phyloP scores from a whole-genome alignment of 139 green algal genomes.

The Coelastrella sp. region DNA sequence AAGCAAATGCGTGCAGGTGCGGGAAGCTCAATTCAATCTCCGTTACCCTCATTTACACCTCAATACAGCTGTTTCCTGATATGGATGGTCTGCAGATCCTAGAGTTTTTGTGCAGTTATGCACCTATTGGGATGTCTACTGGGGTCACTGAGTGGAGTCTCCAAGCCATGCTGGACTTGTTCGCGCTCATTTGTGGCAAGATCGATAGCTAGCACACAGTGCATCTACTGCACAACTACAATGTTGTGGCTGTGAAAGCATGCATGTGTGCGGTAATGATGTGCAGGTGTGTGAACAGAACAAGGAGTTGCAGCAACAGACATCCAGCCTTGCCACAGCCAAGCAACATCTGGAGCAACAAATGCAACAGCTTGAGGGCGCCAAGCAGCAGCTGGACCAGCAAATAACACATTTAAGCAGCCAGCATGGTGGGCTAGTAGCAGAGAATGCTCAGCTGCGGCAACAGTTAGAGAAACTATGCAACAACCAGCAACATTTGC shows the following conservation, averaged over 20 bases:
- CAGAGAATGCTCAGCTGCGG: neutral
- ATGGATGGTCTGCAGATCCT: neutral
- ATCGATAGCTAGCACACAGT: neutral
- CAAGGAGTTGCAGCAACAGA: neutral
- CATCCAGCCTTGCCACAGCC: neutral
- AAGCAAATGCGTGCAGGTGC: slow-evolving; percentile 3
- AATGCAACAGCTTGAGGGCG: neutral
- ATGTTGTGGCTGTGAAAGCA: neutral
- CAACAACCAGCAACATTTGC: slow-evolving; percentile 19
- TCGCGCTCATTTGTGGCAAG: too few species aligned
- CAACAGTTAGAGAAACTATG: neutral
- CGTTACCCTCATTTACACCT: neutral
- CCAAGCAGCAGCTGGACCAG: slow-evolving; percentile 18
- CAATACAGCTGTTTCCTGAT: neutral
- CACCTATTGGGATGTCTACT: too few species aligned
- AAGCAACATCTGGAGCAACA: slow-evolving; percentile 40
- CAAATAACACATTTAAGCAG: neutral
- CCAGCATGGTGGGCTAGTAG: neutral
- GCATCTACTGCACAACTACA: neutral
- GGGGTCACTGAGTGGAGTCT: too few species aligned
- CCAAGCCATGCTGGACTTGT: too few species aligned
- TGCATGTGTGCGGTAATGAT: neutral
- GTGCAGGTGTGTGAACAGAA: slow-evolving; percentile 1
- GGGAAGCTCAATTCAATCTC: neutral
- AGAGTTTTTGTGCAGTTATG: too few species aligned